Conservation (phyloP, 768 basidiomycete genomes). For the Rhodotorula sphaerocarpa region DNA sequence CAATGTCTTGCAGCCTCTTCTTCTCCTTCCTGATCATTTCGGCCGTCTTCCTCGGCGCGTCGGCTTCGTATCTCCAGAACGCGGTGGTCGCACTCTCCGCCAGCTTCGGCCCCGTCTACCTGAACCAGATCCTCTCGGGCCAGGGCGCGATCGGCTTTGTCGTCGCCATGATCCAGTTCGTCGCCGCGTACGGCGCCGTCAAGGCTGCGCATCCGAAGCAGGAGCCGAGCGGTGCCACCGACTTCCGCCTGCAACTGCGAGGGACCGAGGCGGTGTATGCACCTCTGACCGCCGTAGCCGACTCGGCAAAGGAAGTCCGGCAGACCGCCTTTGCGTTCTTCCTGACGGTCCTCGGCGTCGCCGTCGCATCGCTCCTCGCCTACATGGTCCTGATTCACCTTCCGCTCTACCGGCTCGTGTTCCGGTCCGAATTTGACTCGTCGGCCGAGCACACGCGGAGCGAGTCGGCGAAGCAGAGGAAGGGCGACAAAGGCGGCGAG, state of each 20-base stretch:
- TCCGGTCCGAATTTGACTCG: slow-evolving; percentile 21
- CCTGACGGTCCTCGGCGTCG: slow-evolving; percentile 35
- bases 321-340: slow-evolving; percentile 39
- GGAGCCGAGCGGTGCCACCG: background rate
- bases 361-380: slow-evolving; percentile 27
- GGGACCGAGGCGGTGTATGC: too few species aligned
- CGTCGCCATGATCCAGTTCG: slow-evolving; percentile 36
- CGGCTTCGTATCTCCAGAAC: slow-evolving; percentile 32
- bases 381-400: slow-evolving; percentile 31
- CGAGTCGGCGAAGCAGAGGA: background rate
- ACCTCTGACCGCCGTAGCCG: background rate
- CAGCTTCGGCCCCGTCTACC: slow-evolving; percentile 32
- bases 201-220: slow-evolving; percentile 3
- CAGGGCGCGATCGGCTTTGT: slow-evolving; percentile 36
- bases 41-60: slow-evolving; percentile 26
- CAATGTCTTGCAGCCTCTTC: slow-evolving; percentile 11
- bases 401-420: slow-evolving; percentile 33
- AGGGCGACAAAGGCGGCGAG: too few species aligned
- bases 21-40: slow-evolving; percentile 28
- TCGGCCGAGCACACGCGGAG: background rate
- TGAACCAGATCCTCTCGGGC: slow-evolving; percentile 36
- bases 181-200: slow-evolving; percentile 29
- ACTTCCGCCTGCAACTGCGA: background rate
- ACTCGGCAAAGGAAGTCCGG: slow-evolving; percentile 13
- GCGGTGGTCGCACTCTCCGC: slow-evolving; percentile 32